Evolutionary conservation across 768 basidiomycete species (phyloP).

Genomic region (Russula ochroleuca): DNA sequence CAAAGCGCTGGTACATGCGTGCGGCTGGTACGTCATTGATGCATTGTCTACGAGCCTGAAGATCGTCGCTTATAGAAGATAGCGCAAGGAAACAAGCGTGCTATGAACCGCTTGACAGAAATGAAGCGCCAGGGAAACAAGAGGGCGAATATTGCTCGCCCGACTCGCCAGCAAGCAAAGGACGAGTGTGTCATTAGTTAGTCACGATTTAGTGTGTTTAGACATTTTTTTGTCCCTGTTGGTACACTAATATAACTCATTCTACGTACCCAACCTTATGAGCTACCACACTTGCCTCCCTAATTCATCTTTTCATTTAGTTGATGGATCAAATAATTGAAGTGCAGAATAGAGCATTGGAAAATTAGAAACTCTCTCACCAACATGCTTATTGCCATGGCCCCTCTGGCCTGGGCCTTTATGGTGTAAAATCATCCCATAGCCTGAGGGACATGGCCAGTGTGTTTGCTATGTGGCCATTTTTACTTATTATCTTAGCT

Average conservation of each 20-base stretch:
- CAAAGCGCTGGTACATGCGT: slow-evolving; percentile 98
- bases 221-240: background rate
- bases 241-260: background rate
- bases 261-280: background rate
- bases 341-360: background rate
- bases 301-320: background rate
- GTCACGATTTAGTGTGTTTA: background rate
- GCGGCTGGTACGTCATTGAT: slow-evolving; percentile 69
- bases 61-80: slow-evolving; percentile 5
- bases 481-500: no score
- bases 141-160: slow-evolving; percentile 69
- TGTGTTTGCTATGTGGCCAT: no score
- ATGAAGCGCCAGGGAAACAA: slow-evolving; percentile 88
- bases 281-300: background rate
- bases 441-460: no score
- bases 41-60: background rate
- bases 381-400: no score
- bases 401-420: no score
- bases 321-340: background rate
- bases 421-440: no score
- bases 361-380: no score
- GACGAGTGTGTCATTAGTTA: slow-evolving; percentile 83
- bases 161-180: slow-evolving; percentile 89
- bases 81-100: slow-evolving; percentile 98
- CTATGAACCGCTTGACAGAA: slow-evolving; percentile 93